Percentiles rank a stretch among this genome's conserved stretches.
Conservation (phyloP, 2,329 filamentous ascomycete species). For the Penicillium verrucosum region DNA sequence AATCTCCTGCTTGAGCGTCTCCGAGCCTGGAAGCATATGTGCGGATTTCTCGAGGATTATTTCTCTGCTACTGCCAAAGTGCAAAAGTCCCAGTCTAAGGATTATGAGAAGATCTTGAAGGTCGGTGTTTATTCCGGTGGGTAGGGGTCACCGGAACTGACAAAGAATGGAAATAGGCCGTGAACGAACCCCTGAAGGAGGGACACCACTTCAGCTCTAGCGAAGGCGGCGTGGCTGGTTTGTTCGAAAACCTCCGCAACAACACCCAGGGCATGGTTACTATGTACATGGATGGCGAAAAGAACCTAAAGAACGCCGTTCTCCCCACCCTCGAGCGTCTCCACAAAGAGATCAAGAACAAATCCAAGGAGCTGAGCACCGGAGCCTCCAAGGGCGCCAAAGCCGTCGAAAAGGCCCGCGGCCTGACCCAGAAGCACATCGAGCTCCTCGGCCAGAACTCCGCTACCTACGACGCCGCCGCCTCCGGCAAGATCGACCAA, state of each 20-base stretch:
- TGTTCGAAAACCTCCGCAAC: constrained; percentile 90
- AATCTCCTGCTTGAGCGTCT: constrained; percentile 81
- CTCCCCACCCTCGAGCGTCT: constrained; percentile 85
- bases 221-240: constrained; percentile 78
- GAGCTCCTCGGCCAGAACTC: constrained; percentile 87
- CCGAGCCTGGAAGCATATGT: constrained; percentile 93
- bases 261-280: constrained; percentile 80
- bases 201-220: constrained; percentile 90
- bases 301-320: constrained; percentile 80
- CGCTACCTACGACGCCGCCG: constrained; percentile 69
- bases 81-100: constrained; percentile 80
- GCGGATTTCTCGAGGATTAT: constrained; percentile 88
- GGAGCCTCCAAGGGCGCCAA: constrained; percentile 84
- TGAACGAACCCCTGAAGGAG: constrained; percentile 80
- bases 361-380: constrained; percentile 80
- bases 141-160: background rate
- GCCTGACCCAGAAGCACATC: constrained; percentile 88
- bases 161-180: constrained; percentile 54
- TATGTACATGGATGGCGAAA: constrained; percentile 85
- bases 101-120: constrained; percentile 94
- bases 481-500: constrained; percentile 67
- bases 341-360: constrained; percentile 95
- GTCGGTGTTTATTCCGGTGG: constrained; percentile 38
- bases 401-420: constrained; percentile 84
- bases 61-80: constrained; percentile 80